These are phyloP conservation scores for Myxozyma geophila DNA, from an alignment of 805 yeast genomes.

Conservation along the genomic window DNA sequence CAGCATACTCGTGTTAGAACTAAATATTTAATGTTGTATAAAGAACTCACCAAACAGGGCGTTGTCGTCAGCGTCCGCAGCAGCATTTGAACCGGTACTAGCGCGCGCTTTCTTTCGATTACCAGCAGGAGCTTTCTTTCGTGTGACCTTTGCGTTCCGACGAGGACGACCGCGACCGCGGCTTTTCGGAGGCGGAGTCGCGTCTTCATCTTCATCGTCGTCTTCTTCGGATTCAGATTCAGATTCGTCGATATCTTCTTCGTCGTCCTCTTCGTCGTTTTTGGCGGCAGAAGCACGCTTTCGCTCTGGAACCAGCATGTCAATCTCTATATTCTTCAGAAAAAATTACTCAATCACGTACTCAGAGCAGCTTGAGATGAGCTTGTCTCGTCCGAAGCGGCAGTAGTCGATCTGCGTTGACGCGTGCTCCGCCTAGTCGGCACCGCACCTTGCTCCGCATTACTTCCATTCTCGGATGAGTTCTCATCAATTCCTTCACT, in stretches of 20 bases:
- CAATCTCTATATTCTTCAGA: neutral
- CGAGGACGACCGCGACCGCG: constrained; percentile 17
- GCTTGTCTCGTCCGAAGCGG: neutral
- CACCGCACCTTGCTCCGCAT: neutral
- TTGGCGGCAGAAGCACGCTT: neutral
- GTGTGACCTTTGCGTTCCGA: constrained; percentile 1
- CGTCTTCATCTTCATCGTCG: constrained; percentile 15
- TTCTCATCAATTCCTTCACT: neutral
- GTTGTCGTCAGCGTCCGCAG: constrained; percentile 16
- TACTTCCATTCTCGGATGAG: neutral
- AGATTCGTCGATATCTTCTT: constrained; percentile 6
- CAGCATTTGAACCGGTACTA: neutral
- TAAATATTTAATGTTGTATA: neutral
- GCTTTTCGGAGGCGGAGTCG: neutral
- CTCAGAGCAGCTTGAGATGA: neutral
- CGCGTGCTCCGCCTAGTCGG: neutral
- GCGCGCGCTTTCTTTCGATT: constrained; percentile 12
- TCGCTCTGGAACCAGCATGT: neutral
- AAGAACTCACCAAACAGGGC: constrained; percentile 24
- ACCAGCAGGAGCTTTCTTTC: neutral
- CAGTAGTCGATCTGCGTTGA: neutral
- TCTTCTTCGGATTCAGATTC: constrained; percentile 19
- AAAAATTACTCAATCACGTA: neutral
- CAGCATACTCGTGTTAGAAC: neutral
- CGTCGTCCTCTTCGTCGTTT: constrained; percentile 7